Conservation (phyloP, 1,284 basidiomycete genomes). For the Fomitopsis schrenkii region DNA sequence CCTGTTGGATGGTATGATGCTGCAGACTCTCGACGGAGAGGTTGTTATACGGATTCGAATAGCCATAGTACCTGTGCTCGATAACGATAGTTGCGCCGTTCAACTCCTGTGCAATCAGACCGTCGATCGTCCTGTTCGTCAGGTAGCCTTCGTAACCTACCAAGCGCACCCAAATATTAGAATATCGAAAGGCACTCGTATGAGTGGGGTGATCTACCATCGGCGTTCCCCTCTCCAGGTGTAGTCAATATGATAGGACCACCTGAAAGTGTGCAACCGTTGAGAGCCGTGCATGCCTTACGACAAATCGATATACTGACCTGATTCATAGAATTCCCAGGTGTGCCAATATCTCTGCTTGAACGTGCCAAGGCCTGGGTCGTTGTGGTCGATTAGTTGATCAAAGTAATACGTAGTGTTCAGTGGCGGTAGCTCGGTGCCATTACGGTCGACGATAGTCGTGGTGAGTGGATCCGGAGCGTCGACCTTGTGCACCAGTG, state of each 20-base stretch:
- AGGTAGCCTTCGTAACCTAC: slow-evolving; percentile 52
- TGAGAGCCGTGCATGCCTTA: not conserved
- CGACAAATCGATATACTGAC: slow-evolving; percentile 22
- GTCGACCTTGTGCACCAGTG: not conserved
- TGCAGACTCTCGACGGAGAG: slow-evolving; percentile 53
- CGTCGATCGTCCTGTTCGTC: slow-evolving; percentile 60
- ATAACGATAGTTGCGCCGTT: slow-evolving; percentile 59
- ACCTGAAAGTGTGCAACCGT: slow-evolving; percentile 30
- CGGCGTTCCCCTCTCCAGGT: slow-evolving; percentile 40
- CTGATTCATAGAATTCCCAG: slow-evolving; percentile 55
- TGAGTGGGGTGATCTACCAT: slow-evolving; percentile 28
- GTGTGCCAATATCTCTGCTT: slow-evolving; percentile 55
- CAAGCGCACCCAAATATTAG: not conserved
- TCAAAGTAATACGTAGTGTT: slow-evolving; percentile 55
- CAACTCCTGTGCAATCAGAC: slow-evolving; percentile 63
- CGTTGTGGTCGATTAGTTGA: slow-evolving; percentile 69
- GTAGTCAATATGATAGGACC: slow-evolving; percentile 65
- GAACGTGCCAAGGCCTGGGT: slow-evolving; percentile 46
- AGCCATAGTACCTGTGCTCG: slow-evolving; percentile 51
- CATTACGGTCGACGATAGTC: slow-evolving; percentile 13
- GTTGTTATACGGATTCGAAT: slow-evolving; percentile 55
- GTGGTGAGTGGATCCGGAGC: not conserved
- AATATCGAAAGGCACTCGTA: not conserved
- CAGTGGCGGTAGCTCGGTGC: slow-evolving; percentile 23
- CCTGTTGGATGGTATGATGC: slow-evolving; percentile 65